A percentile compares a stretch with the other conserved stretches of the same genome.
These are phyloP conservation scores for Penicillium aurantiogriseum DNA, from an alignment of 2,329 filamentous ascomycete species.

Conservation along the genomic window DNA sequence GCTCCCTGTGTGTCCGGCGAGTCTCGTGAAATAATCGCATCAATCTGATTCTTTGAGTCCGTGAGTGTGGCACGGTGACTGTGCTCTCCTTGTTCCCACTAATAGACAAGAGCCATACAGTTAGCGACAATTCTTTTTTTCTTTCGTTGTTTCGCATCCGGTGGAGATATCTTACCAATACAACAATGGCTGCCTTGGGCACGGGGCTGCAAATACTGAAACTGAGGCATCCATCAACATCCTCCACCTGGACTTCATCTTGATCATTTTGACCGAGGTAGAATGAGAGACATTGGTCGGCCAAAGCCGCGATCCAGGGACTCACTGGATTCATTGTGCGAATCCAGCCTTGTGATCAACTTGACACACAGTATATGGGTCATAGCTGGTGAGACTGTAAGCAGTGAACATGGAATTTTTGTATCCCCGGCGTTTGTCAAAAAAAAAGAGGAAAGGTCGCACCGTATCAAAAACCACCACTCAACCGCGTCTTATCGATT, in stretches of 20 bases:
- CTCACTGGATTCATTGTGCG: constrained; percentile 25
- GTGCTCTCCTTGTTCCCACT: constrained; percentile 30
- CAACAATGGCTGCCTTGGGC: constrained; percentile 25
- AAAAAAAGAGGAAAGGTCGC: neutral
- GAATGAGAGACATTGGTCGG: constrained; percentile 24
- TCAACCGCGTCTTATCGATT: constrained; percentile 9
- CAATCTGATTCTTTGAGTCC: constrained; percentile 36
- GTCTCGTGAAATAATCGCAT: constrained; percentile 30
- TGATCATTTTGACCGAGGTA: constrained; percentile 16
- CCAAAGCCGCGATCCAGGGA: constrained; percentile 27
- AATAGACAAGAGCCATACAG: neutral
- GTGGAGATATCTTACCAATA: constrained; percentile 1
- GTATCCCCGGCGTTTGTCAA: neutral
- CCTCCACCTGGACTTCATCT: constrained; percentile 22
- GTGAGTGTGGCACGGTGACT: constrained; percentile 30
- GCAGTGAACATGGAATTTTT: neutral
- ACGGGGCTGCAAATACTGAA: constrained; percentile 21
- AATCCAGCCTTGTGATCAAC: constrained; percentile 10
- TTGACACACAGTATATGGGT: neutral
- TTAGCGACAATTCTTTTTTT: neutral
- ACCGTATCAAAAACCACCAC: neutral
- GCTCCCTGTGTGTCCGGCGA: constrained; percentile 25
- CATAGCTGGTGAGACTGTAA: neutral
- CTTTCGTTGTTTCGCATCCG: neutral
- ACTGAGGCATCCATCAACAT: constrained; percentile 38